Percentiles rank a stretch among this genome's conserved stretches.
Conservation (phyloP, 2,329 filamentous ascomycete genomes). For the Aspergillus cejpii region DNA sequence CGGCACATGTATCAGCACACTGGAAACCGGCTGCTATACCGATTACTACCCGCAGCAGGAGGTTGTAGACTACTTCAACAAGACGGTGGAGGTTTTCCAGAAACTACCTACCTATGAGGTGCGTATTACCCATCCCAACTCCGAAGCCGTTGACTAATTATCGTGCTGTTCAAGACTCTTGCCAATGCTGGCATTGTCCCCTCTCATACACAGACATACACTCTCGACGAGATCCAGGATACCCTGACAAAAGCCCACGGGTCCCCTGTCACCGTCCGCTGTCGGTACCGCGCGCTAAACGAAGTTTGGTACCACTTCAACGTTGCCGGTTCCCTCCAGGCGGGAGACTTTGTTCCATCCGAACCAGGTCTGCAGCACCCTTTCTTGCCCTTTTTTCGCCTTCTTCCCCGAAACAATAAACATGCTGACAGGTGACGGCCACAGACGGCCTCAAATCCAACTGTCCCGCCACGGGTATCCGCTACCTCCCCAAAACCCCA, state of each 20-base stretch:
- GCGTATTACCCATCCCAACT: constrained; percentile 9
- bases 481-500: constrained; percentile 56
- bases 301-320: constrained; percentile 61
- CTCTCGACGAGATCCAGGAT: constrained; percentile 51
- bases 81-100: constrained; percentile 60
- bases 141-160: constrained; percentile 4
- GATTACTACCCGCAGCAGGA: constrained; percentile 57
- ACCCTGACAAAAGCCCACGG: constrained; percentile 52
- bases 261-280: constrained; percentile 53
- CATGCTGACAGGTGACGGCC: not conserved
- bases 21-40: constrained; percentile 60
- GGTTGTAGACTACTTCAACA: constrained; percentile 62
- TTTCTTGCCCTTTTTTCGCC: not conserved
- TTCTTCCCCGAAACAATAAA: not conserved
- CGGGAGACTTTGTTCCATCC: constrained; percentile 30
- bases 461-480: constrained; percentile 57
- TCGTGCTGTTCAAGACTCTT: constrained; percentile 42
- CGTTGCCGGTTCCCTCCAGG: constrained; percentile 43
- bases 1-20: constrained; percentile 66
- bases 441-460: constrained; percentile 53
- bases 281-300: constrained; percentile 44
- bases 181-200: constrained; percentile 55
- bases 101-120: constrained; percentile 58
- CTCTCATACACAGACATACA: constrained; percentile 51
- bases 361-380: constrained; percentile 28